These are phyloP conservation scores for Pseudopithomyces maydicus DNA, from an alignment of 2,329 filamentous ascomycete genomes.

Conservation along the genomic window DNA sequence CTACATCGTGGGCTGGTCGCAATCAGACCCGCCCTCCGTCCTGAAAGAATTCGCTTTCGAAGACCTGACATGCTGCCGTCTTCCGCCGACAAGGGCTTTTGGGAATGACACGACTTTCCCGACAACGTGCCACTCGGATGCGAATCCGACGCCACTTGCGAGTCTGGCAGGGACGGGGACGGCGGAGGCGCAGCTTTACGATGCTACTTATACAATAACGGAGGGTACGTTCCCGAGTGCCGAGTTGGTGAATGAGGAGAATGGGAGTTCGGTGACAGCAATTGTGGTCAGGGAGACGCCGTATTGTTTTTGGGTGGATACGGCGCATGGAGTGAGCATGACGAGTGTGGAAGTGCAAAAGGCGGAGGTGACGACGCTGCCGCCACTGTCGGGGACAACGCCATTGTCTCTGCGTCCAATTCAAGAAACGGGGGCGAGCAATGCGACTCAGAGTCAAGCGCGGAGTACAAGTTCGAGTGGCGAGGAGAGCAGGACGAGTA, in stretches of 20 bases:
- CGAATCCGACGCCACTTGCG: slow-evolving; percentile 16
- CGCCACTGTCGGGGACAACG: background rate
- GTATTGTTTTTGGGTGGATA: slow-evolving; percentile 20
- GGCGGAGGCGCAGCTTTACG: slow-evolving; percentile 15
- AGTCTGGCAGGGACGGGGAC: slow-evolving; percentile 24
- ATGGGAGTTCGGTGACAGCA: slow-evolving; percentile 9
- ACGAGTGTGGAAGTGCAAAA: slow-evolving; percentile 18
- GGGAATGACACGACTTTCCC: background rate
- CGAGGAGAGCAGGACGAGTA: background rate
- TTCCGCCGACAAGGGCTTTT: background rate
- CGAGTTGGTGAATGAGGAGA: background rate
- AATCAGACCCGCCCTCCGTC: too few species aligned
- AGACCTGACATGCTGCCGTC: slow-evolving; percentile 3
- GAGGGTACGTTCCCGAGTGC: background rate
- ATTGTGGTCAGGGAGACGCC: slow-evolving; percentile 16
- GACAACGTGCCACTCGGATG: background rate
- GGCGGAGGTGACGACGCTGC: slow-evolving; percentile 17
- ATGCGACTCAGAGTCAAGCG: background rate
- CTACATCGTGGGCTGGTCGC: background rate
- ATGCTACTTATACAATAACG: slow-evolving; percentile 17
- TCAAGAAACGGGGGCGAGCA: too few species aligned
- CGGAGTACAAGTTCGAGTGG: background rate
- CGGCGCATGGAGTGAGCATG: slow-evolving; percentile 14
- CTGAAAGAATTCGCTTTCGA: background rate
- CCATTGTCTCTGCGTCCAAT: background rate